phyloP scores from a whole-genome alignment of 495 filamentous ascomycete genomes.

The Hypoxylon rickii region DNA sequence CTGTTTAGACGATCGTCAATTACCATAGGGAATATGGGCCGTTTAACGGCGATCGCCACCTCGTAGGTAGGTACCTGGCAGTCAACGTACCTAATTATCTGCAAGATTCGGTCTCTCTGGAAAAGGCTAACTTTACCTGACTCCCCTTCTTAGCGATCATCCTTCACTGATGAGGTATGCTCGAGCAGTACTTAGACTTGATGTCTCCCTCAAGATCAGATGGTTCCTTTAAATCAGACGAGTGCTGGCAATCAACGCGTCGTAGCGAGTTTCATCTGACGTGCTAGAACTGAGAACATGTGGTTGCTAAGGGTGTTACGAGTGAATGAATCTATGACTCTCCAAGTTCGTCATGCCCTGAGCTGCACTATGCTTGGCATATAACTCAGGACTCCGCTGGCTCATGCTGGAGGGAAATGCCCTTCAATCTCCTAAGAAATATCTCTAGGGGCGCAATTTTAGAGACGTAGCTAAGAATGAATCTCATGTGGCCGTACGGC shows the following conservation, averaged over 20 bases:
- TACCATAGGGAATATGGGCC: no score
- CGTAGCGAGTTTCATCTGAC: not conserved
- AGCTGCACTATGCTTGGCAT: not conserved
- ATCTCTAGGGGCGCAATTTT: not conserved
- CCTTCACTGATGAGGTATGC: not conserved
- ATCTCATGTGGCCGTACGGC: slow-evolving; percentile 11
- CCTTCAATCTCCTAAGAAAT: not conserved
- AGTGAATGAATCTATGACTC: not conserved
- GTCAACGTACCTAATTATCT: no score
- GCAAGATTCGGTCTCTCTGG: not conserved
- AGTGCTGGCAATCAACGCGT: not conserved
- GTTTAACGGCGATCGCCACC: no score
- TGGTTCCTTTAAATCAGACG: not conserved
- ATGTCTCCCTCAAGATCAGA: not conserved
- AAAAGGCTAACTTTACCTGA: not conserved
- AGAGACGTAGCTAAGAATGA: slow-evolving; percentile 3
- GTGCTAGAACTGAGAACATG: not conserved
- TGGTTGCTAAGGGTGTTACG: not conserved
- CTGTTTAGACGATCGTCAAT: no score
- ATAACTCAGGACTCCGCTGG: not conserved
- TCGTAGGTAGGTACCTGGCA: no score
- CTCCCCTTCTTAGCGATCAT: not conserved
- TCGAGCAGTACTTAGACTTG: not conserved
- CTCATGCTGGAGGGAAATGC: not conserved
- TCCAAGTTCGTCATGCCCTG: not conserved